A percentile compares a stretch with the other conserved stretches of the same genome.
These are phyloP conservation scores for Penicillium sp. DNA, from an alignment of 2,329 filamentous ascomycete species.

Conservation along the genomic window DNA sequence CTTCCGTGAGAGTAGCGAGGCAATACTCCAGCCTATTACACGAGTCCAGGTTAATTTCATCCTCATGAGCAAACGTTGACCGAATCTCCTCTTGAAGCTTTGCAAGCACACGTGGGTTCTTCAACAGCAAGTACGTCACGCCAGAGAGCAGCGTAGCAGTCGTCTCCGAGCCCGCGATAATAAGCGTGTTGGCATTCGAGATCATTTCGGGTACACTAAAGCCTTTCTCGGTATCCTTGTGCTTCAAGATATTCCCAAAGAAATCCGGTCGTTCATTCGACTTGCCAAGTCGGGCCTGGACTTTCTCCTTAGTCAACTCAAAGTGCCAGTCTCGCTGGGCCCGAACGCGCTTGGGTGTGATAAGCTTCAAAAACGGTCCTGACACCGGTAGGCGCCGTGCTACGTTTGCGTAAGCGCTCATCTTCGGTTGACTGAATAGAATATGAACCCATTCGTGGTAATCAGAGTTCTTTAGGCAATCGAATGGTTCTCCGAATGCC, in stretches of 20 bases:
- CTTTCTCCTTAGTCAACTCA: conserved; percentile 11
- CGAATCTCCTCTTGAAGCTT: conserved; percentile 46
- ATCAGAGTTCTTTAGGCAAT: conserved; percentile 27
- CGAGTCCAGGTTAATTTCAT: conserved; percentile 41
- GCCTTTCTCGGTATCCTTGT: conserved; percentile 17
- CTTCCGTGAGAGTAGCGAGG: conserved; percentile 45
- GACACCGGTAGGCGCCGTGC: conserved; percentile 9
- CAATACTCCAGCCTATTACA: conserved; percentile 41
- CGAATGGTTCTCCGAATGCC: conserved; percentile 35
- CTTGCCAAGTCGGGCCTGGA: conserved; percentile 8
- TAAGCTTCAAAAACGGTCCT: neutral
- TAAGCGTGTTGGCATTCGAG: conserved; percentile 26
- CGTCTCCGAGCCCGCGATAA: conserved; percentile 46
- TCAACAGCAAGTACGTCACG: conserved; percentile 45
- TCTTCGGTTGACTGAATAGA: conserved; percentile 7
- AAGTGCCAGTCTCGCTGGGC: conserved; percentile 1
- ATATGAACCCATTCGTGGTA: conserved; percentile 32
- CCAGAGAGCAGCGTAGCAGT: conserved; percentile 51
- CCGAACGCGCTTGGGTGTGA: conserved; percentile 7
- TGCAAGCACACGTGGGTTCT: conserved; percentile 34
- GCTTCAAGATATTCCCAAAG: conserved; percentile 19
- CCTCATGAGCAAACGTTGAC: conserved; percentile 33
- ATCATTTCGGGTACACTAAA: conserved; percentile 29
- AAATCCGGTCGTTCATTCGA: conserved; percentile 21
- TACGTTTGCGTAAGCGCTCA: conserved; percentile 10